Evolutionary conservation across 371 early-diverging fungal species (phyloP).

Genomic region (Mucor ambiguus): DNA sequence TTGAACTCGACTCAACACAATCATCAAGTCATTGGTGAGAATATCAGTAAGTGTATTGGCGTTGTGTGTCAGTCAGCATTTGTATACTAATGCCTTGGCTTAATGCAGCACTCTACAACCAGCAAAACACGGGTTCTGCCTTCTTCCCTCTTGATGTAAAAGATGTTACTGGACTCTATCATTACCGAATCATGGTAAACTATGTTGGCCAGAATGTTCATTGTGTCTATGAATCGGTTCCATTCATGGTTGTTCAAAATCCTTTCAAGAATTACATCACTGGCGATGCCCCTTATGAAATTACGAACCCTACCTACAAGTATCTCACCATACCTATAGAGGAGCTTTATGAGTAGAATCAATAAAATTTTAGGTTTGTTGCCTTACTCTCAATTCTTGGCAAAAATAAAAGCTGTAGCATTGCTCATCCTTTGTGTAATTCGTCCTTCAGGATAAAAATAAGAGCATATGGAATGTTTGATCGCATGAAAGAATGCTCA

Average conservation of each 20-base stretch:
- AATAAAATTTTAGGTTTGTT: neutral
- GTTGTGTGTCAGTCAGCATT: too few relatives aligned
- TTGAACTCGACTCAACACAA: conserved; percentile 40
- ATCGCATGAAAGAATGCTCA: too few relatives aligned
- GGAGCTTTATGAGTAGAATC: neutral
- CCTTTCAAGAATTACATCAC: conserved; percentile 15
- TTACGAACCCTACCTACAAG: neutral
- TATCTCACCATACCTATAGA: neutral
- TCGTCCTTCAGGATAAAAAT: too few relatives aligned
- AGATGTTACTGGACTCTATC: conserved; percentile 32
- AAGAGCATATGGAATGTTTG: too few relatives aligned
- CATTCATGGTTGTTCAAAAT: conserved; percentile 33
- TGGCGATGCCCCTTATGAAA: conserved; percentile 10
- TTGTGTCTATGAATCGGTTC: conserved; percentile 40
- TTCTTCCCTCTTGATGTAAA: conserved; percentile 26
- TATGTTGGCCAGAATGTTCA: conserved; percentile 29
- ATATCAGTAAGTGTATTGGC: conserved; percentile 29
- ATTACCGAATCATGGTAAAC: conserved; percentile 44
- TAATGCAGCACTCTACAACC: conserved; percentile 17
- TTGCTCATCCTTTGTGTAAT: too few relatives aligned
- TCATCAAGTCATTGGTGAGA: conserved; percentile 36
- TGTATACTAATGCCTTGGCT: neutral
- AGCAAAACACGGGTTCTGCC: conserved; percentile 24
- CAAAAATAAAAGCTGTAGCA: too few relatives aligned
- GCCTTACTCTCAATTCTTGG: too few relatives aligned